phyloP scores from a whole-genome alignment of 2,329 filamentous ascomycete species.

The Endoconidiophora polonica region DNA sequence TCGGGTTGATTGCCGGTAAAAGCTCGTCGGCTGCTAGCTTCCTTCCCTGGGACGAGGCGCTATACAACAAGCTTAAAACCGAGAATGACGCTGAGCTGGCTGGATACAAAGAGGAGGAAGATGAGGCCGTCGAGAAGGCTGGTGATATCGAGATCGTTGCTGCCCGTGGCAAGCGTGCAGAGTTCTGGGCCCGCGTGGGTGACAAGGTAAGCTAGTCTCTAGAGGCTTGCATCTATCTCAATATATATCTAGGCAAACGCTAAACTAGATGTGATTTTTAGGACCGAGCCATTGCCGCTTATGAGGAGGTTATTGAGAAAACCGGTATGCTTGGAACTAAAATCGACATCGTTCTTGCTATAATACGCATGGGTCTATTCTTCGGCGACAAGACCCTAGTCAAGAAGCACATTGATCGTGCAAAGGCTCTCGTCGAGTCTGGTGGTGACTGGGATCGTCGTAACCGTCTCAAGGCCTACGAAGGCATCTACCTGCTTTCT shows the following conservation, averaged over 20 bases:
- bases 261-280: slow-evolving; percentile 21
- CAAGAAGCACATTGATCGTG: slow-evolving; percentile 85
- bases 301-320: slow-evolving; percentile 89
- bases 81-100: slow-evolving; percentile 68
- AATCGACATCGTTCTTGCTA: slow-evolving; percentile 91
- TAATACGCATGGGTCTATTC: slow-evolving; percentile 90
- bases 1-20: slow-evolving; percentile 60
- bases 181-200: slow-evolving; percentile 88
- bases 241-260: neutral
- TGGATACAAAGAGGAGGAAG: slow-evolving; percentile 67
- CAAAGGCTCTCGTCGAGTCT: slow-evolving; percentile 76
- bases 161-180: slow-evolving; percentile 82
- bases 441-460: slow-evolving; percentile 97
- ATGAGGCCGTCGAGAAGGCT: slow-evolving; percentile 88
- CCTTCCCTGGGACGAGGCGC: slow-evolving; percentile 76
- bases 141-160: slow-evolving; percentile 91
- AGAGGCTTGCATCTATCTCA: neutral
- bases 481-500: slow-evolving; percentile 83
- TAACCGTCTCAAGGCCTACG: slow-evolving; percentile 97
- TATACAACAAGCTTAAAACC: slow-evolving; percentile 62
- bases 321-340: slow-evolving; percentile 93
- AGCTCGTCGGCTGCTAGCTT: slow-evolving; percentile 46
- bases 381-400: slow-evolving; percentile 85
- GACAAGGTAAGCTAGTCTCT: slow-evolving; percentile 54
- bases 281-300: slow-evolving; percentile 87